Conservation (phyloP, 2,329 filamentous ascomycete species). For the Aaosphaeria pasadenensis region DNA sequence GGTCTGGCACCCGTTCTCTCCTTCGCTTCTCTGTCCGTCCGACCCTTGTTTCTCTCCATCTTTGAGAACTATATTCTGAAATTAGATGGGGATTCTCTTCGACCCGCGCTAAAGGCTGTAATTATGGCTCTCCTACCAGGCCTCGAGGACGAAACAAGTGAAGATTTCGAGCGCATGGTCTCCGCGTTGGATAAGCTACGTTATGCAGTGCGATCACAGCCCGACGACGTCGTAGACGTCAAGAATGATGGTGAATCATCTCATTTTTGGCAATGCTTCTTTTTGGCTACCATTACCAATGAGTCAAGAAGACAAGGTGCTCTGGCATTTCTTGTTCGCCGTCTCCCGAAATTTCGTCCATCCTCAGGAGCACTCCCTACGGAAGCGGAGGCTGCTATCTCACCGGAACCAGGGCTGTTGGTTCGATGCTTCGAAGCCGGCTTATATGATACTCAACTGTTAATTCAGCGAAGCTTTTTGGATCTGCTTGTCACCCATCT, state of each 20-base stretch:
- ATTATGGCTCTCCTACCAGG: conserved; percentile 87
- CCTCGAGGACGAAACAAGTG: conserved; percentile 91
- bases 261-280: conserved; percentile 98
- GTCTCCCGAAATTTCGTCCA: conserved; percentile 67
- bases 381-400: conserved; percentile 67
- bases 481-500: conserved; percentile 89
- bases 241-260: conserved; percentile 58
- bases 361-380: conserved; percentile 38
- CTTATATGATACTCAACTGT: conserved; percentile 78
- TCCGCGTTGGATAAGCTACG: conserved; percentile 77
- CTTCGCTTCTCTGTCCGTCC: conserved; percentile 89
- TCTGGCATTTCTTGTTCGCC: conserved; percentile 78
- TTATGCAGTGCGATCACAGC: conserved; percentile 55
- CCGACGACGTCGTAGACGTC: conserved; percentile 45
- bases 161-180: conserved; percentile 90
- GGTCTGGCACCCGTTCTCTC: conserved; percentile 86
- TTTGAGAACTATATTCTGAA: conserved; percentile 77
- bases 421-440: conserved; percentile 91
- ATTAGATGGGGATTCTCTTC: conserved; percentile 67
- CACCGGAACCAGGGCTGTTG: conserved; percentile 86
- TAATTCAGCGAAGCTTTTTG: conserved; percentile 91
- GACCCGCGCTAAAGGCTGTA: conserved; percentile 86
- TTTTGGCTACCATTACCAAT: conserved; percentile 88
- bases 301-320: conserved; percentile 80
- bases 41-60: conserved; percentile 79